Percentiles rank a stretch among this genome's conserved stretches.
phyloP scores from a whole-genome alignment of 371 early-diverging fungal genomes.

The Syncephalastrum contaminatum region DNA sequence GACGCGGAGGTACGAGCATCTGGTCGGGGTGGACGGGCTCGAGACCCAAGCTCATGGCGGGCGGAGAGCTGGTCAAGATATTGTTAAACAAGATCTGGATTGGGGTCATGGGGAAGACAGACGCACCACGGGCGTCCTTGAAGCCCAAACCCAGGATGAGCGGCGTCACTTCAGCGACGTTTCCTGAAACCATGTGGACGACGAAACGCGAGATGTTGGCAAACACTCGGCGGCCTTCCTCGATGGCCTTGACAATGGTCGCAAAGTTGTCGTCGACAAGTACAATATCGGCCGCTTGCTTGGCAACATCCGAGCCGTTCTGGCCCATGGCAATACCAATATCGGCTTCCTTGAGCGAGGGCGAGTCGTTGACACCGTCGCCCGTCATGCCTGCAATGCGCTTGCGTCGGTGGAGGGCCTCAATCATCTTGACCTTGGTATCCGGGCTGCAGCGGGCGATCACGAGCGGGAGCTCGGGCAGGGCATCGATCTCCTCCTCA shows the following conservation, averaged over 20 bases:
- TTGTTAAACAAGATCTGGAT: constrained; percentile 91
- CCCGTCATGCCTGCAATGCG: constrained; percentile 72
- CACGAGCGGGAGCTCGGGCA: constrained; percentile 84
- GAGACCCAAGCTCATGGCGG: constrained; percentile 82
- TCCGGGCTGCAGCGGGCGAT: constrained; percentile 96
- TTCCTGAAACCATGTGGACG: constrained; percentile 87
- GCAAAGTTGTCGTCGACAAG: constrained; percentile 88
- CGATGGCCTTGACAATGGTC: constrained; percentile 82
- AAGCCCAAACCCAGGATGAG: constrained; percentile 72
- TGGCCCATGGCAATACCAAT: constrained; percentile 95
- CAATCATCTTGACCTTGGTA: constrained; percentile 96
- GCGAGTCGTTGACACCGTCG: constrained; percentile 93
- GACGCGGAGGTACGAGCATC: constrained; percentile 86
- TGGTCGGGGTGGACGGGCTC: constrained; percentile 82
- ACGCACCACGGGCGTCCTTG: constrained; percentile 51
- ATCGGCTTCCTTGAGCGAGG: constrained; percentile 88
- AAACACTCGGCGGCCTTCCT: constrained; percentile 87
- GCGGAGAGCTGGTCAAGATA: constrained; percentile 77
- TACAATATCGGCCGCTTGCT: constrained; percentile 90
- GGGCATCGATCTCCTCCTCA: constrained; percentile 75
- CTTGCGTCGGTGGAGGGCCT: constrained; percentile 86
- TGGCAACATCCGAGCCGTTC: constrained; percentile 89
- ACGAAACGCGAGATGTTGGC: constrained; percentile 94
- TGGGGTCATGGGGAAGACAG: constrained; percentile 78
- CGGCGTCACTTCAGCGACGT: constrained; percentile 75